phyloP scores from a whole-genome alignment of 768 basidiomycete genomes.

The Boletus tomentosulus region DNA sequence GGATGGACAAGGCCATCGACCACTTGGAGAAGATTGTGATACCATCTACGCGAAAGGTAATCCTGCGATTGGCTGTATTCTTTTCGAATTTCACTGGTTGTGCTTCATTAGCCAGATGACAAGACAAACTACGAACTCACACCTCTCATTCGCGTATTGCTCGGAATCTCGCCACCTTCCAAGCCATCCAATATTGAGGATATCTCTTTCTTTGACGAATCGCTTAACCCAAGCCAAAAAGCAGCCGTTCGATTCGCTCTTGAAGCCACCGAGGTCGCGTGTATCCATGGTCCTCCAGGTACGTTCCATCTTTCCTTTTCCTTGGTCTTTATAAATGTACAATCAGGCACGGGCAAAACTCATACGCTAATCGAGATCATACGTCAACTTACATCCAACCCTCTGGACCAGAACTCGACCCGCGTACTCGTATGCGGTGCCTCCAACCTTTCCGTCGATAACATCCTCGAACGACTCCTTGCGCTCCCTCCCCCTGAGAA shows the following conservation, averaged over 20 bases:
- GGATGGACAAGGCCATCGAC: conserved; percentile 84
- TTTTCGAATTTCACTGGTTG: background rate
- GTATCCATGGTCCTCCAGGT: conserved; percentile 98
- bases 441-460: conserved; percentile 93
- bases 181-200: conserved; percentile 33
- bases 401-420: conserved; percentile 41
- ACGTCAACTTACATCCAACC: conserved; percentile 64
- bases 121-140: conserved; percentile 43
- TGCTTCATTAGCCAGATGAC: conserved; percentile 32
- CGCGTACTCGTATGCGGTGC: conserved; percentile 88
- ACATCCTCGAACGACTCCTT: conserved; percentile 84
- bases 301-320: background rate
- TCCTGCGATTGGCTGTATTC: background rate
- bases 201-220: conserved; percentile 67
- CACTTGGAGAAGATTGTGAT: conserved; percentile 49
- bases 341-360: conserved; percentile 85
- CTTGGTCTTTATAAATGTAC: background rate
- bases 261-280: conserved; percentile 75
- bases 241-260: conserved; percentile 82
- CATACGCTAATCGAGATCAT: conserved; percentile 94
- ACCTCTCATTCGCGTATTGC: conserved; percentile 60
- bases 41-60: conserved; percentile 24
- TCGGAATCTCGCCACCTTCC: conserved; percentile 58
- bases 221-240: conserved; percentile 80
- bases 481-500: conserved; percentile 51